Evolutionary conservation across 306 rosid species (phyloP).

Genomic region (Sicyos baderoa): DNA sequence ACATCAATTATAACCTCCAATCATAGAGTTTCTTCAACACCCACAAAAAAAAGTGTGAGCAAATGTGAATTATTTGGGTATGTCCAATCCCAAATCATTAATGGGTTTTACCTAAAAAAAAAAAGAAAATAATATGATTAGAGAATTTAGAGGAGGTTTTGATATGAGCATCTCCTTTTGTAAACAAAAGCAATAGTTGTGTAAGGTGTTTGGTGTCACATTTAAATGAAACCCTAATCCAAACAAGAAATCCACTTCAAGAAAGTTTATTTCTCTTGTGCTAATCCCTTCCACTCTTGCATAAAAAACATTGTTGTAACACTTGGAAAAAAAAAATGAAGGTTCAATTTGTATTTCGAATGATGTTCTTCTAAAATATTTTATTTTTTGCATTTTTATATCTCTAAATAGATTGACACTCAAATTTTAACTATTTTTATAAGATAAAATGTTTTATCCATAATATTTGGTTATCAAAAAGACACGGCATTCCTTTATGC

Average conservation of each 20-base stretch:
- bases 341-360: background rate
- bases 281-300: conserved; percentile 97
- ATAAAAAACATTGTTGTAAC: conserved; percentile 88
- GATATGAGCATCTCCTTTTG: conserved; percentile 61
- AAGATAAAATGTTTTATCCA: no score
- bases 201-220: conserved; percentile 73
- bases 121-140: no score
- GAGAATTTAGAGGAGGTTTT: conserved; percentile 54
- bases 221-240: conserved; percentile 78
- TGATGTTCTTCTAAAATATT: no score
- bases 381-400: no score
- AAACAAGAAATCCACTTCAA: conserved; percentile 83
- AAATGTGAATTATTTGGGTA: conserved; percentile 5
- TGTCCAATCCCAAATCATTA: background rate
- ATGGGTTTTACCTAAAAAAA: background rate
- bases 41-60: background rate
- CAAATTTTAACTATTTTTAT: no score
- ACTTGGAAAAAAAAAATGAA: conserved; percentile 32
- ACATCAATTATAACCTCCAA: background rate
- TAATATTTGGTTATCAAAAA: no score
- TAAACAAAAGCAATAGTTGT: conserved; percentile 52
- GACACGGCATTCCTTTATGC: no score
- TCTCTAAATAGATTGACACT: no score
- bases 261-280: conserved; percentile 79
- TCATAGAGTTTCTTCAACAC: background rate